Evolutionary conservation across 2,329 filamentous ascomycete species (phyloP), one percentile per base, ranked within the genome.

Genomic region (Epichloe brachyelytri): DNA sequence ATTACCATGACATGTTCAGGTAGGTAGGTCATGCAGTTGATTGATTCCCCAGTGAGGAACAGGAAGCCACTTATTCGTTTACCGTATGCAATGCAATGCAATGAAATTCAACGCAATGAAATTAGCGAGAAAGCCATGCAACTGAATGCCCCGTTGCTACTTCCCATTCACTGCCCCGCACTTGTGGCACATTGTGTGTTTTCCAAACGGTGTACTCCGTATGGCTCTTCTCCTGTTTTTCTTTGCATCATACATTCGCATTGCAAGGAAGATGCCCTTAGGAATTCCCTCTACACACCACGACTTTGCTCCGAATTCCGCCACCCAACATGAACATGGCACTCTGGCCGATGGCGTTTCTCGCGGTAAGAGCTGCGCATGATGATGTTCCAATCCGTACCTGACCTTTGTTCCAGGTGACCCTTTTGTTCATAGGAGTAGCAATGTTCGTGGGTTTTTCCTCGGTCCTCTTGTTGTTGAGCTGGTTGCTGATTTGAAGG

Each of bases 401-500:
- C 40, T 49, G 30, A 49, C 19, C 17, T 43, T 15, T 15, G 5
- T 14, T n/a, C 17, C 12, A 49, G 48, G 15, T 19, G 30, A 49
- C 19, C 12, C 19, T 49, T 17, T 19, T 44, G 8, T 12, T 49
- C 7, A 11, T 38, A 3, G 48, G 30, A 15, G 17, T 49, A 38
- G 40, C 48, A 49, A 49, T 49, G 48, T 49, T 17, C 20, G 48
- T 44, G 20, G 36, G 36, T n/a, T 38, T n/a, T 38, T 38, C 5
- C 20, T n/a, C 33, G 11, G 14, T 5, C 41, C 5, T 17, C 20
- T n/a, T 15, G 10, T 14, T 22, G n/a, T 14, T 7, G n/a, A 20
- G 36, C 36, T n/a, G n/a, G 4, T n/a, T n/a, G 36, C 36, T 38
- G 7, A 38, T n/a, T n/a, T 3, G n/a, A 11, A 38, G 20, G 20